Conservation (phyloP, 495 filamentous ascomycete species). For the Penicillium goetzii region DNA sequence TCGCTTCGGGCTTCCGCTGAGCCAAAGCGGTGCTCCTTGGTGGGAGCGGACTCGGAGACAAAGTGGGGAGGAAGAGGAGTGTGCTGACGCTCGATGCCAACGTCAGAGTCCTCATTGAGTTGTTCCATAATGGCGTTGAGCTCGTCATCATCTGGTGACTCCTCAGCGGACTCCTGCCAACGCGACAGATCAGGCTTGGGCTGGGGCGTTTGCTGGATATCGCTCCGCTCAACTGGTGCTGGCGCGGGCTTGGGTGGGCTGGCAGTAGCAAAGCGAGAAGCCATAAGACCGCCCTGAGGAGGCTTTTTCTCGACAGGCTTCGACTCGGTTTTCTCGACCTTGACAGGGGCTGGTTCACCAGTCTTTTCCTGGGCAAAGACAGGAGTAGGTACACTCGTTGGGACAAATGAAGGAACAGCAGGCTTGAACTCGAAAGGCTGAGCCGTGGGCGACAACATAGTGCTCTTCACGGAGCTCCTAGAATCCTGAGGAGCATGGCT, state of each 20-base stretch:
- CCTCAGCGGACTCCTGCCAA: slow-evolving; percentile 34
- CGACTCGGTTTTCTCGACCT: slow-evolving; percentile 10
- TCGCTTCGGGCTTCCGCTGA: slow-evolving; percentile 65
- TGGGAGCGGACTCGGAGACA: slow-evolving; percentile 45
- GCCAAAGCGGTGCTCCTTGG: slow-evolving; percentile 59
- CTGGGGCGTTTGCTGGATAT: slow-evolving; percentile 15
- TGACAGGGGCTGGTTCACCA: slow-evolving; percentile 12
- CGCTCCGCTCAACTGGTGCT: slow-evolving; percentile 13
- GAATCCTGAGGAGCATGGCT: slow-evolving; percentile 30
- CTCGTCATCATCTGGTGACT: slow-evolving; percentile 69
- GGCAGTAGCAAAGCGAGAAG: slow-evolving; percentile 44
- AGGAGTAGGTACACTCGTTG: slow-evolving; percentile 46
- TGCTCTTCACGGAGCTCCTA: slow-evolving; percentile 32
- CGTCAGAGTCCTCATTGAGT: slow-evolving; percentile 68
- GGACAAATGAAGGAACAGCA: slow-evolving; percentile 50
- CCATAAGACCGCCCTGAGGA: slow-evolving; percentile 38
- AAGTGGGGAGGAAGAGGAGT: slow-evolving; percentile 39
- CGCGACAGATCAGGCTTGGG: slow-evolving; percentile 21
- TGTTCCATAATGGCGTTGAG: slow-evolving; percentile 87
- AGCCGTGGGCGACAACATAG: slow-evolving; percentile 64
- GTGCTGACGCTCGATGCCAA: slow-evolving; percentile 67
- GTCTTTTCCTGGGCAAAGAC: slow-evolving; percentile 35
- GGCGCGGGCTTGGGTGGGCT: slow-evolving; percentile 30
- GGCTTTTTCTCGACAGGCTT: slow-evolving; percentile 24
- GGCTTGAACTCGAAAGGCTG: slow-evolving; percentile 68